These are phyloP conservation scores for Pseudognaphalium luteoalbum DNA, from an alignment of 129 eudicot genomes.

Conservation along the genomic window DNA sequence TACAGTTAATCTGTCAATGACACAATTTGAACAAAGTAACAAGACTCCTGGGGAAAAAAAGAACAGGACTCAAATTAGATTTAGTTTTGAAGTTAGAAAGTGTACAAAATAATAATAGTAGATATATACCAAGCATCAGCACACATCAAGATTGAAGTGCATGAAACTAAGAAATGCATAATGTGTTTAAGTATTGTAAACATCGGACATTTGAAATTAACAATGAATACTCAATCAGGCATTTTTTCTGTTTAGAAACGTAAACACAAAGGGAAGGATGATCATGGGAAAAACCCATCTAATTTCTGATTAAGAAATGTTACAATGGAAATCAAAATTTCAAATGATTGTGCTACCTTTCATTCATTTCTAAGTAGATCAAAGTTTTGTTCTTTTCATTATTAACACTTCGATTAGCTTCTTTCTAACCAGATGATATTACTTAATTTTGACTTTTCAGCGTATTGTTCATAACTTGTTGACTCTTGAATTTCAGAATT, in stretches of 20 bases:
- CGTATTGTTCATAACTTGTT: conserved; percentile 12
- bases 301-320: too few species aligned
- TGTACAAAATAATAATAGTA: background rate
- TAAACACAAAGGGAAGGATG: background rate
- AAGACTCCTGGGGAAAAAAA: conserved; percentile 16
- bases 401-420: background rate
- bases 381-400: background rate
- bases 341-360: too few species aligned
- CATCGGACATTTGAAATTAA: background rate
- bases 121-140: background rate
- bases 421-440: background rate
- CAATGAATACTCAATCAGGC: background rate
- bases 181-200: background rate
- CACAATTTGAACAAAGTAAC: background rate
- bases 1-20: background rate
- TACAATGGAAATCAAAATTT: too few species aligned
- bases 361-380: background rate
- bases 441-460: conserved; percentile 11
- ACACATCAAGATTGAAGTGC: background rate
- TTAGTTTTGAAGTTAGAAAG: background rate
- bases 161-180: background rate
- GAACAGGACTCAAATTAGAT: conserved; percentile 4
- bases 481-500: conserved; percentile 11
- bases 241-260: background rate
- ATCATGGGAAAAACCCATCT: background rate